Conservation (phyloP, 2,329 filamentous ascomycete species). For the Fusarium robinianum region DNA sequence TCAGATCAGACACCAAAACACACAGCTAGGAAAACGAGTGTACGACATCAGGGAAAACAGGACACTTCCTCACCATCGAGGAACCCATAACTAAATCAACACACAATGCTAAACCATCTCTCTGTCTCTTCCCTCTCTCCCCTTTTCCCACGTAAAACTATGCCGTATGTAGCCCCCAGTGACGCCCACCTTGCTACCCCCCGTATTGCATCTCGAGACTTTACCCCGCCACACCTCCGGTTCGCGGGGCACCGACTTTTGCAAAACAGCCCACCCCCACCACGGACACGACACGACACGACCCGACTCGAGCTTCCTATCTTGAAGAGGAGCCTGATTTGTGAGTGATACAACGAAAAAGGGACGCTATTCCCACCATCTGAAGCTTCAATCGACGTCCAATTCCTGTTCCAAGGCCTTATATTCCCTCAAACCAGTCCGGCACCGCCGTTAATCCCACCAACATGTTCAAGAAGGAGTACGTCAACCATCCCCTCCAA, state of each 20-base stretch:
- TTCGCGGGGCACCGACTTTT: slow-evolving; percentile 39
- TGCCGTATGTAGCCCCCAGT: too few relatives aligned
- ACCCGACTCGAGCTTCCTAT: slow-evolving; percentile 11
- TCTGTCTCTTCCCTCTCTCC: neutral
- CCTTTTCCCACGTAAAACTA: neutral
- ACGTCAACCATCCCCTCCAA: slow-evolving; percentile 39
- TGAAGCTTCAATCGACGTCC: neutral
- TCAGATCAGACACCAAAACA: too few relatives aligned
- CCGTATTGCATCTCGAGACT: slow-evolving; percentile 38
- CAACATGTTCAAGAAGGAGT: slow-evolving; percentile 96
- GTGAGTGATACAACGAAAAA: too few relatives aligned
- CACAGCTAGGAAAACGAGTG: too few relatives aligned
- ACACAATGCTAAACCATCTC: too few relatives aligned
- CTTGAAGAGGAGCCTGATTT: slow-evolving; percentile 2
- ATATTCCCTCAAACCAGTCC: slow-evolving; percentile 1
- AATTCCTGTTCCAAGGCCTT: neutral
- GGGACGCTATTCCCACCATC: neutral
- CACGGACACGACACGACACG: slow-evolving; percentile 27
- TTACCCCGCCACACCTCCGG: slow-evolving; percentile 37
- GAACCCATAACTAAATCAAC: too few relatives aligned
- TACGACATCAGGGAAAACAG: too few relatives aligned
- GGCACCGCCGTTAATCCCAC: slow-evolving; percentile 23
- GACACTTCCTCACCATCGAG: too few relatives aligned
- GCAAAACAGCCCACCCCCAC: slow-evolving; percentile 28
- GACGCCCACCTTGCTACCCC: slow-evolving; percentile 11